Base-by-base conservation (phyloP, 2,329 filamentous ascomycete species). In the Onygenales sp. region DNA sequence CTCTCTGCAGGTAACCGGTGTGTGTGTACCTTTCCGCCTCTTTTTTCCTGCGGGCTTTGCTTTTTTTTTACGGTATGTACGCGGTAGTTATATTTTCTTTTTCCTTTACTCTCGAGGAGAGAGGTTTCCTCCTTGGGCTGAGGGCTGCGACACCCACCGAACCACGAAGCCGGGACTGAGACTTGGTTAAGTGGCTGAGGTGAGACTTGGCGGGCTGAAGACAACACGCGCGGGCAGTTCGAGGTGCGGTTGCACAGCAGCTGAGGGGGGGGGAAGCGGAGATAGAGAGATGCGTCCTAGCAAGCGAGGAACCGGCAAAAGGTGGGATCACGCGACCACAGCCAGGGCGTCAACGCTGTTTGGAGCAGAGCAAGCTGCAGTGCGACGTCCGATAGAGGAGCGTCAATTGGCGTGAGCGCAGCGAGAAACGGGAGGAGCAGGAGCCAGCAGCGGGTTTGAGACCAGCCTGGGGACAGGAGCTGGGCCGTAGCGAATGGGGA, bases 1-100 rank as follows among this genome's bases (percentile, higher is more conserved):
- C 50, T 43, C 31, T 33, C 38, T 55, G 54, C 55, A 54, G 53
- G 49, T 55, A 57, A 51, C 33, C 33, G 45, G 14, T 14, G 41
- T 27, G 8, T 36, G 45, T 7, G 32, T 48, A 36, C 13, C 44
- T 46, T 46, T 9, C 44, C 9, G 8, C 45, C 27, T 14, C 10
- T 14, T 14, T 44, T 27, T 8, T 36, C 13, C 31, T 7, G 21
- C n/a, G 6, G 8, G n/a, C n/a, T 33, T 10, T 33, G 3, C 11
- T 46, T 47, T 36, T 36, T 32, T 46, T 4, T 46, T 46, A 13
- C 14, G 14, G 21, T 36, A 35, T 47, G 35, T 35, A 7, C 5
- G 35, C 36, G 4, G 6, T 46, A 9, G 14, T 10, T 47, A 14
- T 46, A 46, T 27, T 2, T 38, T 48, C 6, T 38, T 38, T 27